These are phyloP conservation scores for Fomitopsis schrenkii DNA, from an alignment of 1,284 basidiomycete species.

Conservation along the genomic window DNA sequence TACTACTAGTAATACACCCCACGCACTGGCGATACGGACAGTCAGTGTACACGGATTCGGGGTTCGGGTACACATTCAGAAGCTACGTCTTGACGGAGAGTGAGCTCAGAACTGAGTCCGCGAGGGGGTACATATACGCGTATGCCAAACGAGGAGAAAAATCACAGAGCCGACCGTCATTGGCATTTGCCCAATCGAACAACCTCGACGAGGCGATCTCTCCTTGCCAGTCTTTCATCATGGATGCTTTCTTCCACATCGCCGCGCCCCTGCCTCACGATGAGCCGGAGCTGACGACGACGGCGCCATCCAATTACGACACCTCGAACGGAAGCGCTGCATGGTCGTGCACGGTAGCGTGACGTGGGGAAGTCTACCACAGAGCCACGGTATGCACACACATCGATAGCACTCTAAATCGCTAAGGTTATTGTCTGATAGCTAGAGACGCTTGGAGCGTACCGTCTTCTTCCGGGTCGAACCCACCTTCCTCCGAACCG, in stretches of 20 bases:
- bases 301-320: slow-evolving; percentile 11
- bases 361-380: not conserved
- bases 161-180: not conserved
- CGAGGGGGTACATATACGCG: not conserved
- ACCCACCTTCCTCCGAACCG: too few species aligned
- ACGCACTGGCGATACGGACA: too few species aligned
- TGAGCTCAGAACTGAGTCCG: too few species aligned
- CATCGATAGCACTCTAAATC: not conserved
- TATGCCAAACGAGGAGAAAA: not conserved
- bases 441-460: not conserved
- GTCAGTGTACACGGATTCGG: too few species aligned
- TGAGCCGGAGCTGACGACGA: slow-evolving; percentile 8
- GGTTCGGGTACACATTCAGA: too few species aligned
- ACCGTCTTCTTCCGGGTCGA: not conserved
- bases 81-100: too few species aligned
- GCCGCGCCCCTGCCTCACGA: slow-evolving; percentile 16
- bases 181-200: not conserved
- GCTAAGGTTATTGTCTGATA: not conserved
- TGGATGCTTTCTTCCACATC: slow-evolving; percentile 19
- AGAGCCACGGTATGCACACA: not conserved
- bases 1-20: too few species aligned
- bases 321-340: not conserved
- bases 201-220: not conserved
- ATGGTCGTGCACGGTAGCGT: not conserved
- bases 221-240: not conserved